These are phyloP conservation scores for Aureobasidium sp. DNA, from an alignment of 2,329 filamentous ascomycete genomes.

Conservation along the genomic window DNA sequence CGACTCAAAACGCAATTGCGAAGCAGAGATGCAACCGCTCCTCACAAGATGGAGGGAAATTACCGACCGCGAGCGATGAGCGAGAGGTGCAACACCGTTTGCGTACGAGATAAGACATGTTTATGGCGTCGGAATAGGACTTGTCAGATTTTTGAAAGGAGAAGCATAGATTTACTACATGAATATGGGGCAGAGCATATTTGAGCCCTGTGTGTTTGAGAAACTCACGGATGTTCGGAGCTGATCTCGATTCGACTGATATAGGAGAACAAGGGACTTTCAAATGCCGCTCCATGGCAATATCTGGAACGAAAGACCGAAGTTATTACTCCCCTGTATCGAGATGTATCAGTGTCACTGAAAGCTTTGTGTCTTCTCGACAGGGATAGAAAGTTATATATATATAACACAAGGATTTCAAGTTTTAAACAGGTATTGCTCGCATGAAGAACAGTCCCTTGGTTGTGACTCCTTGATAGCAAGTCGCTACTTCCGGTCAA, in stretches of 20 bases:
- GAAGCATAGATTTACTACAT: background rate
- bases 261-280: background rate
- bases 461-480: no score
- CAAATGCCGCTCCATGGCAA: background rate
- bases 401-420: no score
- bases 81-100: background rate
- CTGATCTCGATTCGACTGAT: background rate
- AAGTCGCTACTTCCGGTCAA: no score
- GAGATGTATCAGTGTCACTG: background rate
- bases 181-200: background rate
- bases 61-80: conserved; percentile 20
- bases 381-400: background rate
- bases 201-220: background rate
- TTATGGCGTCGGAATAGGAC: background rate
- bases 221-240: background rate
- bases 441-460: no score
- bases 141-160: background rate
- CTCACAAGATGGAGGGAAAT: conserved; percentile 30
- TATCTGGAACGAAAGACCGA: background rate
- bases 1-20: conserved; percentile 54
- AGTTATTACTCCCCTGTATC: background rate
- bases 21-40: conserved; percentile 57
- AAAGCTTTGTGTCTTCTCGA: background rate
- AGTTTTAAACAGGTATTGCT: no score
- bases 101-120: background rate